Evolutionary conservation across 768 basidiomycete species (phyloP).

Genomic region (Hemileccinum rubropunctum): DNA sequence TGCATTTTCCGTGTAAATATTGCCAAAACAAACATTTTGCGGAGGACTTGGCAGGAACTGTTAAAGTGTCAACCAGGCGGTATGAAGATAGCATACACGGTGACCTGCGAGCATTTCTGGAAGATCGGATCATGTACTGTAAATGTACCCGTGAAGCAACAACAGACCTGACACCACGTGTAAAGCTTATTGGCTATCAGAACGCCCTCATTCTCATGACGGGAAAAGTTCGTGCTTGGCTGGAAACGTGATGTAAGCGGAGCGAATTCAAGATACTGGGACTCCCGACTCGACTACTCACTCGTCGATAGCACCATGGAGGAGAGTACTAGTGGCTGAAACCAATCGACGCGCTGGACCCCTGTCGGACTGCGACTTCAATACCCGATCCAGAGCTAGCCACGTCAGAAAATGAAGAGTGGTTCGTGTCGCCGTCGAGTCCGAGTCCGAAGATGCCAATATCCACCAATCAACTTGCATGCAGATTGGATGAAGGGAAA

Average conservation of each 20-base stretch:
- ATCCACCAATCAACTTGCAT: background rate
- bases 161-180: slow-evolving; percentile 1
- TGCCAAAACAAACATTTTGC: too few relatives aligned
- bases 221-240: background rate
- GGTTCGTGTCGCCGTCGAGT: background rate
- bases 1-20: too few relatives aligned
- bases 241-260: background rate
- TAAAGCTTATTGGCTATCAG: background rate
- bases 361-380: too few relatives aligned
- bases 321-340: background rate
- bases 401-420: background rate
- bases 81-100: too few relatives aligned
- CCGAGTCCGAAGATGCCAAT: background rate
- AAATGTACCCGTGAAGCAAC: too few relatives aligned
- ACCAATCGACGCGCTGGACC: background rate
- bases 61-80: too few relatives aligned
- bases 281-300: background rate
- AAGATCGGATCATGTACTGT: too few relatives aligned
- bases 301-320: background rate
- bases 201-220: background rate
- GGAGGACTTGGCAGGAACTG: too few relatives aligned
- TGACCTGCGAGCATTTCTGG: too few relatives aligned
- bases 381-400: background rate
- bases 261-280: background rate
- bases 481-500: background rate